Conservation (phyloP, 139 green algal genomes). For the Micractinium sp. region DNA sequence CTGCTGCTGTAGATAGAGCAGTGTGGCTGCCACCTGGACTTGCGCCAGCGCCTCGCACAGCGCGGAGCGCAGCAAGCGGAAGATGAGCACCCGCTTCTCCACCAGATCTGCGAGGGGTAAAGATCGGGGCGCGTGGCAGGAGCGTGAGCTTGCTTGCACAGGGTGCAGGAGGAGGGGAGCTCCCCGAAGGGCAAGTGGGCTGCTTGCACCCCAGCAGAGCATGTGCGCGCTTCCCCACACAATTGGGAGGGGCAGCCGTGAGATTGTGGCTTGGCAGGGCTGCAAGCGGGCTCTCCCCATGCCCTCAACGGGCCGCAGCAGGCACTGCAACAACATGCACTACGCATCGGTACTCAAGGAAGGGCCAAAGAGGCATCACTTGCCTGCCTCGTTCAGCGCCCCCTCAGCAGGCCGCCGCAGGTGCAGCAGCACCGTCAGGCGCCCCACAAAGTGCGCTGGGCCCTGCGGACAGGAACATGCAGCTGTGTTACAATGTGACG, state of each 20-base stretch:
- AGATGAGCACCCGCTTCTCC: slow-evolving; percentile 46
- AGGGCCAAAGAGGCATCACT: neutral
- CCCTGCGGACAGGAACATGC: slow-evolving; percentile 21
- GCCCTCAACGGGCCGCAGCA: neutral
- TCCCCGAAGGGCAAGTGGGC: too few species aligned
- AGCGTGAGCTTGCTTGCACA: neutral
- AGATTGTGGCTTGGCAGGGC: neutral
- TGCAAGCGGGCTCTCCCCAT: neutral
- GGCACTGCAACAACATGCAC: too few species aligned
- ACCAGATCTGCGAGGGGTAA: slow-evolving; percentile 28
- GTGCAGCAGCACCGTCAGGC: slow-evolving; percentile 14
- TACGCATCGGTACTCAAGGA: neutral
- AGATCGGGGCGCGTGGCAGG: neutral
- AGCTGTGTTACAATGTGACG: too few species aligned
- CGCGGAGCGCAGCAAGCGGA: slow-evolving; percentile 46
- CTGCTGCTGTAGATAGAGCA: slow-evolving; percentile 43
- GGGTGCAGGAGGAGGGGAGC: too few species aligned
- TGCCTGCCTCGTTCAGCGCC: slow-evolving; percentile 16
- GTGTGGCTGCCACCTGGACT: slow-evolving; percentile 35
- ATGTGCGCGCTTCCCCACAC: too few species aligned
- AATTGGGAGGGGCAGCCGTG: too few species aligned
- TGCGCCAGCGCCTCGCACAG: slow-evolving; percentile 52
- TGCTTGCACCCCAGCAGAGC: too few species aligned
- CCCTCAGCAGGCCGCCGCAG: neutral
- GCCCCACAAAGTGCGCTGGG: slow-evolving; percentile 39